These are phyloP conservation scores for Dactylella cylindrospora DNA, from an alignment of 2,329 filamentous ascomycete species.

Conservation along the genomic window DNA sequence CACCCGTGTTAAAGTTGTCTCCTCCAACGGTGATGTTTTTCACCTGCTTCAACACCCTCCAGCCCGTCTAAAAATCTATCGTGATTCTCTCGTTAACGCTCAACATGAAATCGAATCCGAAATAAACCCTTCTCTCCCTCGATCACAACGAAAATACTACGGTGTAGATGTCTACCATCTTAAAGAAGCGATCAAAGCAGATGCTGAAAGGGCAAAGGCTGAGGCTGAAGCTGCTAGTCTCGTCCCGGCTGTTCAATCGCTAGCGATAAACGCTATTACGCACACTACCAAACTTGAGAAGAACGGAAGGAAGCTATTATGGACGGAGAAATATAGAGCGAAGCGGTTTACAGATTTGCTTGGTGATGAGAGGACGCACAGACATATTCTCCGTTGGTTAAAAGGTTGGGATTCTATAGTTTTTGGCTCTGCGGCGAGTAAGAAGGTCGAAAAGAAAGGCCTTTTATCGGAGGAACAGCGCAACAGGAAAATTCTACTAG, in stretches of 20 bases:
- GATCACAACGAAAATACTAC: constrained; percentile 66
- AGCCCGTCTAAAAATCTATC: constrained; percentile 25
- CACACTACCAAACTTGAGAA: constrained; percentile 28
- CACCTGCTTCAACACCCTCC: constrained; percentile 38
- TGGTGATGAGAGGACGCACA: constrained; percentile 90
- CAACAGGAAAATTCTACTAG: constrained; percentile 82
- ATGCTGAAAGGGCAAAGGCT: constrained; percentile 55
- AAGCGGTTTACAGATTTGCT: constrained; percentile 88
- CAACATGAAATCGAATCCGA: constrained; percentile 16
- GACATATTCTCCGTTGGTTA: constrained; percentile 85
- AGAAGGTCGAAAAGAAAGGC: constrained; percentile 55
- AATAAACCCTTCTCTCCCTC: constrained; percentile 16
- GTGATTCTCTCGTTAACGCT: constrained; percentile 28
- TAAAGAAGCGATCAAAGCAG: constrained; percentile 68
- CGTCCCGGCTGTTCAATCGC: constrained; percentile 48
- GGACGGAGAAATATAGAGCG: constrained; percentile 97
- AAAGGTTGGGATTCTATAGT: constrained; percentile 93
- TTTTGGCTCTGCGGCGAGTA: constrained; percentile 71
- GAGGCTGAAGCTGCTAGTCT: constrained; percentile 48
- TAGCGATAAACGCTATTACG: constrained; percentile 49
- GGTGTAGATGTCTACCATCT: constrained; percentile 88
- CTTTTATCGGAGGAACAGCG: constrained; percentile 66
- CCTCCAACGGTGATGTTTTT: constrained; percentile 13
- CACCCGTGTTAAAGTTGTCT: constrained; percentile 22
- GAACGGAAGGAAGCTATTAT: constrained; percentile 62